Base-by-base conservation (phyloP, 768 basidiomycete species). In the Coprinopsis marcescibilis region DNA sequence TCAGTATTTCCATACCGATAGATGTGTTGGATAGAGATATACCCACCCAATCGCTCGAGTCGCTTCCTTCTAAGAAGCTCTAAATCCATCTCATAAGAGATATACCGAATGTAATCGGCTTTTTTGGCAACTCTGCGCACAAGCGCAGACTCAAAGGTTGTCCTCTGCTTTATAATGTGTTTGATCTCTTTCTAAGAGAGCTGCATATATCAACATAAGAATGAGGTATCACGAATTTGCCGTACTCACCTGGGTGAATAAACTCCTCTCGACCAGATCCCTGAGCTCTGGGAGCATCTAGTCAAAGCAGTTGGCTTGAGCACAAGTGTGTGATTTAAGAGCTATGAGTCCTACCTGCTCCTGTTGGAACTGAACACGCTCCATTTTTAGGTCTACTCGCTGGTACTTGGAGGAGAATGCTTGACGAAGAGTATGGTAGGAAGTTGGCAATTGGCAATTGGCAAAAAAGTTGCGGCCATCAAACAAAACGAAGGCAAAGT, bases 251-350 rank as follows among this genome's bases (percentile, higher is more conserved):
- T 81, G 72, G 0, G 86, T 85, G 62, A 97, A 95, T 32, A 96
- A 65, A 54, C 77, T 78, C 65, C 88, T 91, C 56, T 91, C 79
- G 50, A 86, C 81, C 10, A 95, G 72, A 65, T 94, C 91, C 65
- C 90, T 93, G 61, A 95, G 85, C 82, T 96, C 93, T 38, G 83
- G 79, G 79, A 95, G 88, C 82, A 93, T 94, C 79, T 87, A 34
- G n/a, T 17, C 41, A 37, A 32, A 15, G 24, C 44, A 25, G 41
- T 20, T 36, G 35, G 7, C 10, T 12, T 34, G 5, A 43, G 23
- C 25, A 17, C 7, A 17, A 19, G 12, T 33, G 12, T 26, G 15
- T 25, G 20, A 17, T 14, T n/a, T 20, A 14, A 14, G 20, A 10
- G 21, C 15, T 29, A 27, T 15, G 3, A 26, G 38, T 44, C 70